Conservation (phyloP, 805 yeast species). For the Saccharomycopsis lassenensis region DNA sequence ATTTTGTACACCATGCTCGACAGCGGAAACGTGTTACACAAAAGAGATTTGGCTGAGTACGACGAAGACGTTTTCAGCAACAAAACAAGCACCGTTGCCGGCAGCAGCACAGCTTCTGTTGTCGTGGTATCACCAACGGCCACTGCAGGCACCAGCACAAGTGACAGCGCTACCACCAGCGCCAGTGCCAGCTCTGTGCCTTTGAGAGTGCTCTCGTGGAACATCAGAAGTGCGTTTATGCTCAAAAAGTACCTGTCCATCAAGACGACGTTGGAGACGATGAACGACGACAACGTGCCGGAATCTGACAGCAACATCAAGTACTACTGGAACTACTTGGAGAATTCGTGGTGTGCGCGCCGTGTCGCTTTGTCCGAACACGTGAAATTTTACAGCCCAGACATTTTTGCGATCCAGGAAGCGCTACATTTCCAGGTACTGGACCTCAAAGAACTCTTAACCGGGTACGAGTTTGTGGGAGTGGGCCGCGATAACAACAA, state of each 20-base stretch:
- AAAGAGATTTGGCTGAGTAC: too few relatives aligned
- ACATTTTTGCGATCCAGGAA: slow-evolving; percentile 30
- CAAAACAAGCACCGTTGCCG: too few relatives aligned
- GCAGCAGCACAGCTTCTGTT: too few relatives aligned
- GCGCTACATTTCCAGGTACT: slow-evolving; percentile 29
- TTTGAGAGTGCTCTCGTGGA: slow-evolving; percentile 9
- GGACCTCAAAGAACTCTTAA: slow-evolving; percentile 25
- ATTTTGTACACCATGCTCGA: background rate
- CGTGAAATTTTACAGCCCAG: slow-evolving; percentile 26
- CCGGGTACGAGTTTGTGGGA: slow-evolving; percentile 28
- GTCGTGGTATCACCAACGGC: too few relatives aligned
- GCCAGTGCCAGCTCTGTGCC: background rate
- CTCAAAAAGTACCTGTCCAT: slow-evolving; percentile 3
- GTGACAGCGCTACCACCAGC: too few relatives aligned
- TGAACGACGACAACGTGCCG: slow-evolving; percentile 1
- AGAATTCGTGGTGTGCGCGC: slow-evolving; percentile 27
- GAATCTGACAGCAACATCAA: background rate
- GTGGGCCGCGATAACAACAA: slow-evolving; percentile 37
- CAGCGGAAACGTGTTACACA: too few relatives aligned
- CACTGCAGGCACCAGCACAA: too few relatives aligned
- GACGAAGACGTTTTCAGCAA: too few relatives aligned
- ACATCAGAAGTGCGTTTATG: slow-evolving; percentile 8
- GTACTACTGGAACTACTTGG: slow-evolving; percentile 23
- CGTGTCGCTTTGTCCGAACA: slow-evolving; percentile 28
- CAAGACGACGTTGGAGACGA: background rate